A percentile compares a stretch with the other conserved stretches of the same genome.
Conservation (phyloP, 164 flowering plant genomes). For the Amborella trichopoda region DNA sequence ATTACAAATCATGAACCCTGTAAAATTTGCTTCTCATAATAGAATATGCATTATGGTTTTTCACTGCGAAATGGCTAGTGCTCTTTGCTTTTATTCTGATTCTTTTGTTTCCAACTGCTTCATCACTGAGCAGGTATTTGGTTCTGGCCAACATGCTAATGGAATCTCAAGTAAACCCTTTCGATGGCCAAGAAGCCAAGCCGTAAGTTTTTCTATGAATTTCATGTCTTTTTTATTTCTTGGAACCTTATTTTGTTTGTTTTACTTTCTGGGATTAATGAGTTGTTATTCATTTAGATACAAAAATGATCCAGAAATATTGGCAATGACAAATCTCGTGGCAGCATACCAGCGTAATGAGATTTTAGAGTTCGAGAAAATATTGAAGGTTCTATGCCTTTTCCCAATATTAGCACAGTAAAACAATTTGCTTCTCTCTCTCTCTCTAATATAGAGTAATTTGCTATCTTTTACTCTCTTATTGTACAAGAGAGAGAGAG, state of each 20-base stretch:
- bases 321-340: constrained; percentile 97
- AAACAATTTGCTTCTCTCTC: too few relatives aligned
- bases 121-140: constrained; percentile 38
- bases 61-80: too few relatives aligned
- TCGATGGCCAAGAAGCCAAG: constrained; percentile 98
- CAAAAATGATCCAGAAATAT: constrained; percentile 94
- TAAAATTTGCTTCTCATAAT: background rate
- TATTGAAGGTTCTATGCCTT: constrained; percentile 91
- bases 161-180: constrained; percentile 98
- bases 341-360: constrained; percentile 98
- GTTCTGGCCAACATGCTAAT: constrained; percentile 95
- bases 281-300: constrained; percentile 39
- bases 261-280: background rate
- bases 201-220: constrained; percentile 74
- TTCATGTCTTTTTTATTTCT: constrained; percentile 1
- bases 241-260: background rate
- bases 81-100: background rate
- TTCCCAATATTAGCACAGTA: too few relatives aligned
- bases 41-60: too few relatives aligned
- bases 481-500: too few relatives aligned
- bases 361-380: constrained; percentile 94
- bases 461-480: too few relatives aligned
- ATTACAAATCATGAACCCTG: background rate
- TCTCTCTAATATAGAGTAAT: too few relatives aligned
- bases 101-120: background rate